These are phyloP conservation scores for Pseudogymnoascus sp. DNA, from an alignment of 2,329 filamentous ascomycete genomes.

Conservation along the genomic window DNA sequence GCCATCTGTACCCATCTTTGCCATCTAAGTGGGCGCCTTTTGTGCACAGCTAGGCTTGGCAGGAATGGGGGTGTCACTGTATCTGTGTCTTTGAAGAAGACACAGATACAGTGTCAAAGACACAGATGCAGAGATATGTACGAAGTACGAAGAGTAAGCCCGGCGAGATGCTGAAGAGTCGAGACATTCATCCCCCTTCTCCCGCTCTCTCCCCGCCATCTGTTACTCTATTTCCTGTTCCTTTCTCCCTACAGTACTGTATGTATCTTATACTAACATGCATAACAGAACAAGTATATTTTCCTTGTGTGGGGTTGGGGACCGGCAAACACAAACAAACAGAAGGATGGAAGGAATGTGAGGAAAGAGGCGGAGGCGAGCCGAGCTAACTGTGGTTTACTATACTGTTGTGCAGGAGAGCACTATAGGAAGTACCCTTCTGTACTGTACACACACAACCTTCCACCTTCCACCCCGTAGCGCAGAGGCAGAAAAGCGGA, in stretches of 20 bases:
- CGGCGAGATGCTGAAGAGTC: neutral
- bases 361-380: neutral
- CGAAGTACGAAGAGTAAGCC: neutral
- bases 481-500: conserved; percentile 4
- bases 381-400: neutral
- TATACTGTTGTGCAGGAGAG: neutral
- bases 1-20: neutral
- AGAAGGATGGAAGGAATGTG: neutral
- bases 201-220: neutral
- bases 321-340: neutral
- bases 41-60: neutral
- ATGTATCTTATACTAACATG: neutral
- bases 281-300: neutral
- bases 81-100: no score
- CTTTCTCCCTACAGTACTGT: neutral
- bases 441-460: neutral
- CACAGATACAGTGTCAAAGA: no score
- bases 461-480: neutral
- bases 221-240: neutral
- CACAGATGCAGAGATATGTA: neutral
- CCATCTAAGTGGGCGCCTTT: conserved; percentile 1
- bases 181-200: neutral
- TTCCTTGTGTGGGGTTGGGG: conserved; percentile 2
- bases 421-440: neutral
- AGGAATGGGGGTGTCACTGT: neutral